These are phyloP conservation scores for Aspergillus fischeri DNA, from an alignment of 2,329 filamentous ascomycete species.

Conservation along the genomic window DNA sequence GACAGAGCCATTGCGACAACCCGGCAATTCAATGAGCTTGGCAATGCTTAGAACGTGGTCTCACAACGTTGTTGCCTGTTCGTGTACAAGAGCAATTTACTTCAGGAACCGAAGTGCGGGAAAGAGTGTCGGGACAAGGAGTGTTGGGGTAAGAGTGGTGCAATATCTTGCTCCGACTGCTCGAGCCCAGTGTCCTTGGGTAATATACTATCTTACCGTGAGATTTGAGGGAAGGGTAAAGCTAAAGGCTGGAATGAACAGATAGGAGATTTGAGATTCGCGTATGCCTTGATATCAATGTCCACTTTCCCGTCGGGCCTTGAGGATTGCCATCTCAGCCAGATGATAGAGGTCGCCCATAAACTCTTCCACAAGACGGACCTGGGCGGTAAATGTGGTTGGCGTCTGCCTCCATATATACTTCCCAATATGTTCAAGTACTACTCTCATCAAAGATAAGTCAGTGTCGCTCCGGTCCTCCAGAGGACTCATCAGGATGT, in stretches of 20 bases:
- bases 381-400: background rate
- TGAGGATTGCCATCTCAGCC: conserved; percentile 3
- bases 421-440: background rate
- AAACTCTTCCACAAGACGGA: conserved; percentile 6
- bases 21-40: no score
- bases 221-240: background rate
- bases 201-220: no score
- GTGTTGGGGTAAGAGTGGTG: no score
- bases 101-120: no score
- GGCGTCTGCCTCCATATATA: conserved; percentile 3
- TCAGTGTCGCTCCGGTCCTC: background rate
- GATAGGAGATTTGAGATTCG: background rate
- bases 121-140: no score
- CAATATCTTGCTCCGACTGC: no score
- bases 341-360: conserved; percentile 6
- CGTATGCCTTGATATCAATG: background rate
- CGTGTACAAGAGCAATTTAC: no score
- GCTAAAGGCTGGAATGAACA: background rate
- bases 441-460: conserved; percentile 2
- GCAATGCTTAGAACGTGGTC: no score
- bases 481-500: conserved; percentile 7
- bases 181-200: no score
- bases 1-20: no score
- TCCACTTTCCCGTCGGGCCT: background rate
- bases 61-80: no score